Evolutionary conservation across 2,329 filamentous ascomycete genomes (phyloP), one percentile per base, ranked within the genome.

Genomic region (Dothistroma septosporum): DNA sequence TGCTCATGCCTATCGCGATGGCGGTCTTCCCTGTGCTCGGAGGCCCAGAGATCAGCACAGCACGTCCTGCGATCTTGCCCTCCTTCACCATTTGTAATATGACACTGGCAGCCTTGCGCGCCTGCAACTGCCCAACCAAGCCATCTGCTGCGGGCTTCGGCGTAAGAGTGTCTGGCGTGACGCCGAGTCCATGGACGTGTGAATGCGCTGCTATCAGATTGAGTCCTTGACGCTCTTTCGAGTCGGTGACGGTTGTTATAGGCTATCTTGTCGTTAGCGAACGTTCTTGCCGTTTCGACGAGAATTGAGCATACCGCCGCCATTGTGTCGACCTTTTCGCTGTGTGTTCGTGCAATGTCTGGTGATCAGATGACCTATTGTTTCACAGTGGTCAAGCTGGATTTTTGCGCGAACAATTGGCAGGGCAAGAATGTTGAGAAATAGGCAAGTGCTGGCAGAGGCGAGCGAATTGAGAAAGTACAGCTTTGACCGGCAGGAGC

Each of bases 51-150:
- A 99, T 96, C 69, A 99, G 81, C 33, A 97, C 90, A 35, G 94
- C 94, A 72, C 93, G 87, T 57, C 94, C 94, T 61, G 94, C 94
- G 79, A 99, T 97, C 82, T 97, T 97, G 73, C 93, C 93, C 74
- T 97, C 92, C 79, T 96, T 97, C 71, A 96, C 95, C 94, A 99
- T 99, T 80, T 96, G 92, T 63, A 99, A 80, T 70, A 99, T 96
- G 53, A 99, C 89, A 0, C 93, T 94, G 2, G 94, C 94, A 10
- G 94, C 94, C 78, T 97, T 97, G 62, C 94, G 88, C 59, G 94
- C 94, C 81, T 96, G 96, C 73, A 95, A 88, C 78, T 99, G 94
- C 50, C 94, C 94, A 9, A 99, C 93, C 5, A 99, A 85, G 37
- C 94, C 94, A 76, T 99, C 94, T 14, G 93, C 96, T 53, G 89